phyloP scores from a whole-genome alignment of 2,329 filamentous ascomycete species.

The Exophiala calicioides region DNA sequence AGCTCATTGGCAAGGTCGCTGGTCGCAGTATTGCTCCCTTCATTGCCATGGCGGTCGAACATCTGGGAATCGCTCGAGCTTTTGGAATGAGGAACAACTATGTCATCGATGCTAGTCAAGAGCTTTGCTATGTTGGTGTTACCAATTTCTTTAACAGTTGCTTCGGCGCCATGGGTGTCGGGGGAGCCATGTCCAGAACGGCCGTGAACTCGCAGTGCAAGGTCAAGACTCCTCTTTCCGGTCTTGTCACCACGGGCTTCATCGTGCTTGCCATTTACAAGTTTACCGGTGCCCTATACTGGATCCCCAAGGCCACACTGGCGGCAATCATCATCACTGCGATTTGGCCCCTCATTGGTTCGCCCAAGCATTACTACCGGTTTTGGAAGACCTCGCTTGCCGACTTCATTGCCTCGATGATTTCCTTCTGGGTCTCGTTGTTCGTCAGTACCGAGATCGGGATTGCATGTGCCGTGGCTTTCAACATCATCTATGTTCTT shows the following conservation, averaged over 20 bases:
- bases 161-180: constrained; percentile 65
- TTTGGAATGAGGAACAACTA: constrained; percentile 65
- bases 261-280: constrained; percentile 64
- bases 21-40: constrained; percentile 61
- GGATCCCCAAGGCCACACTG: constrained; percentile 67
- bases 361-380: constrained; percentile 60
- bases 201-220: constrained; percentile 67
- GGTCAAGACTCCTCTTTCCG: constrained; percentile 63
- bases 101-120: constrained; percentile 64
- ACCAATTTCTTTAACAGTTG: constrained; percentile 66
- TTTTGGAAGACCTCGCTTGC: constrained; percentile 67
- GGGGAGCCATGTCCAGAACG: constrained; percentile 67
- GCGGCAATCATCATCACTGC: constrained; percentile 68
- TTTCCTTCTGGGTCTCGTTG: constrained; percentile 65
- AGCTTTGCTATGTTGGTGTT: constrained; percentile 64
- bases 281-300: constrained; percentile 62
- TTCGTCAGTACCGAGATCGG: constrained; percentile 63
- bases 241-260: constrained; percentile 61
- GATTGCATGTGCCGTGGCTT: constrained; percentile 61
- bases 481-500: constrained; percentile 64
- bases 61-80: constrained; percentile 64
- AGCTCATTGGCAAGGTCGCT: constrained; percentile 56
- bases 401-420: constrained; percentile 64
- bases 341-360: constrained; percentile 62
- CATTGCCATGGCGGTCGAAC: constrained; percentile 62